Conservation (phyloP, 192 early-diverging fungal genomes). For the Entomortierella chlamydospora region DNA sequence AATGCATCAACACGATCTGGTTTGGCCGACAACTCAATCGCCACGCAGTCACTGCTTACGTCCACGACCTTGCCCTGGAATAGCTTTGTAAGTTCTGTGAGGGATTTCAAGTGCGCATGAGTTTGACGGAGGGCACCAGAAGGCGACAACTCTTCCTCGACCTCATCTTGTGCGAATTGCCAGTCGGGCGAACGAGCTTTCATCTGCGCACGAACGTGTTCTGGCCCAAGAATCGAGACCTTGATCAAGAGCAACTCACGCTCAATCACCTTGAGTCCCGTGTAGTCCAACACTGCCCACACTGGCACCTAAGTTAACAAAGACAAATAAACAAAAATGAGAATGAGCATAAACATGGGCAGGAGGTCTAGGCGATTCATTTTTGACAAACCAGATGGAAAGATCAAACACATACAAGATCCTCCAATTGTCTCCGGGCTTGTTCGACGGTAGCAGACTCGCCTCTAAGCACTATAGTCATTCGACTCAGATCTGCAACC, state of each 20-base stretch:
- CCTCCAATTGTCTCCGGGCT: slow-evolving; percentile 93
- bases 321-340: background rate
- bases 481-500: slow-evolving; percentile 90
- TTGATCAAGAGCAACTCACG: slow-evolving; percentile 95
- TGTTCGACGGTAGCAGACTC: slow-evolving; percentile 88
- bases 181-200: slow-evolving; percentile 33
- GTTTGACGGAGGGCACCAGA: slow-evolving; percentile 65
- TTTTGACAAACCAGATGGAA: too few relatives aligned
- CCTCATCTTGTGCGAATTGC: slow-evolving; percentile 38
- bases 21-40: slow-evolving; percentile 93
- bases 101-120: slow-evolving; percentile 75
- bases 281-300: slow-evolving; percentile 98
- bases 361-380: background rate
- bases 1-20: slow-evolving; percentile 90
- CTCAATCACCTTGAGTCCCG: slow-evolving; percentile 87
- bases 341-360: background rate
- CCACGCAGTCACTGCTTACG: slow-evolving; percentile 82
- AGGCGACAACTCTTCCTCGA: slow-evolving; percentile 47
- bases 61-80: slow-evolving; percentile 92
- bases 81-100: slow-evolving; percentile 84
- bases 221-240: slow-evolving; percentile 83
- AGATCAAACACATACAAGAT: slow-evolving; percentile 80
- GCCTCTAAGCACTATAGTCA: slow-evolving; percentile 96
- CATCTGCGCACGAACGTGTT: slow-evolving; percentile 70
- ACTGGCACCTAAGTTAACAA: slow-evolving; percentile 73